Conservation (phyloP, 345 rosid species). For the Mangifera indica region DNA sequence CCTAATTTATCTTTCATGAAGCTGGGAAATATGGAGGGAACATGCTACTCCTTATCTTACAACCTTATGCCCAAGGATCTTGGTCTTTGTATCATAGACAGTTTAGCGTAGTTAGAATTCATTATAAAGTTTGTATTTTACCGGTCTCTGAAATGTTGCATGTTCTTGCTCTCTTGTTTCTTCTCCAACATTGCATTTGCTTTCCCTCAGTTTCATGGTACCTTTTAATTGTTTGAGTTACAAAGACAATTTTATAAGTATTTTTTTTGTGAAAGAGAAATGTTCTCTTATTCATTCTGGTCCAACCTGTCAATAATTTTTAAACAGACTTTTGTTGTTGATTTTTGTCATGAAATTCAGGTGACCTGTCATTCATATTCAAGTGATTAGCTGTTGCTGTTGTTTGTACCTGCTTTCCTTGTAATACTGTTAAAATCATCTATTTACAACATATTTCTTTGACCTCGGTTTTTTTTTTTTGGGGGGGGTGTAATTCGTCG, state of each 20-base stretch:
- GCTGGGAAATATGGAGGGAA: neutral
- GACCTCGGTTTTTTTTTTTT: too few relatives aligned
- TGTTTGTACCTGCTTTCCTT: too few relatives aligned
- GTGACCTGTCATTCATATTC: neutral
- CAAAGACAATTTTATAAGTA: neutral
- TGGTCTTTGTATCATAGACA: neutral
- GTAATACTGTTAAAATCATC: too few relatives aligned
- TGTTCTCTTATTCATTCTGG: neutral
- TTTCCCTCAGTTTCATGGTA: neutral
- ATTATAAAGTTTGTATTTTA: neutral
- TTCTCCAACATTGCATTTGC: neutral
- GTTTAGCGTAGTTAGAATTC: neutral
- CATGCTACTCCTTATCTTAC: neutral
- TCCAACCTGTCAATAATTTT: neutral
- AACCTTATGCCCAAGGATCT: neutral
- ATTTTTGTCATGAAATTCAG: neutral
- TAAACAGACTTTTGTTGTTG: neutral
- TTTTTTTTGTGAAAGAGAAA: neutral
- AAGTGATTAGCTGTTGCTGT: too few relatives aligned
- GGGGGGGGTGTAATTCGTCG: too few relatives aligned
- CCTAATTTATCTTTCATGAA: neutral
- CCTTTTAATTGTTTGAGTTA: neutral
- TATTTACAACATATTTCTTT: too few relatives aligned
- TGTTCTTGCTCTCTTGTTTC: neutral
- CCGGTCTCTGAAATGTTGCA: neutral